Percentiles rank a stretch among this genome's conserved stretches.
Conservation (phyloP, 1,139 yeast genomes). For the Blastobotrys serpentis region DNA sequence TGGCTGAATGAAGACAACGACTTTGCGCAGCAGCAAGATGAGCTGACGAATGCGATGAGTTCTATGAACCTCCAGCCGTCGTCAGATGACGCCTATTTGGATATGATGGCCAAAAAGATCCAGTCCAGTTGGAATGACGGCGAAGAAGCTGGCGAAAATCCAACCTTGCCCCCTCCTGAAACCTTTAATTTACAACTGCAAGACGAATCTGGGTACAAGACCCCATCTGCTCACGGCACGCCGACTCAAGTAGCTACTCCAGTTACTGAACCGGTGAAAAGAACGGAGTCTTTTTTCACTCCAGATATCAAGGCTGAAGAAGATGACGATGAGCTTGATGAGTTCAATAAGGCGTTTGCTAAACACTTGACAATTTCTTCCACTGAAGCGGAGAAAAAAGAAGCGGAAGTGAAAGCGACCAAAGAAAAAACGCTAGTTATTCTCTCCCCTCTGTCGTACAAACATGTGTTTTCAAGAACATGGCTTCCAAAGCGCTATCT, state of each 20-base stretch:
- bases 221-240: not conserved
- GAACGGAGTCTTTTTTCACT: constrained; percentile 1
- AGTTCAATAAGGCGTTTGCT: constrained; percentile 14
- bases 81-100: not conserved
- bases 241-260: constrained; percentile 1
- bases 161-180: constrained; percentile 3
- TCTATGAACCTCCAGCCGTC: not conserved
- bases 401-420: too few species aligned
- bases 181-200: not conserved
- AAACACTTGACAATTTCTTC: constrained; percentile 11
- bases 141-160: not conserved
- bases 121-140: constrained; percentile 3
- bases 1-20: constrained; percentile 5
- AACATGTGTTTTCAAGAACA: constrained; percentile 69
- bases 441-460: constrained; percentile 37
- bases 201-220: constrained; percentile 1
- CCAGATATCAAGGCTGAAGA: constrained; percentile 8
- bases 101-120: constrained; percentile 5
- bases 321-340: constrained; percentile 15
- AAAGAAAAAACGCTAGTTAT: constrained; percentile 28
- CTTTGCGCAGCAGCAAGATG: not conserved
- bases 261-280: constrained; percentile 6
- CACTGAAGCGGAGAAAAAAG: not conserved
- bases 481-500: constrained; percentile 74
- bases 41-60: constrained; percentile 3